Percentiles rank a stretch among this genome's conserved stretches.
phyloP scores from a whole-genome alignment of 768 basidiomycete species.

The Collybia mongolica region DNA sequence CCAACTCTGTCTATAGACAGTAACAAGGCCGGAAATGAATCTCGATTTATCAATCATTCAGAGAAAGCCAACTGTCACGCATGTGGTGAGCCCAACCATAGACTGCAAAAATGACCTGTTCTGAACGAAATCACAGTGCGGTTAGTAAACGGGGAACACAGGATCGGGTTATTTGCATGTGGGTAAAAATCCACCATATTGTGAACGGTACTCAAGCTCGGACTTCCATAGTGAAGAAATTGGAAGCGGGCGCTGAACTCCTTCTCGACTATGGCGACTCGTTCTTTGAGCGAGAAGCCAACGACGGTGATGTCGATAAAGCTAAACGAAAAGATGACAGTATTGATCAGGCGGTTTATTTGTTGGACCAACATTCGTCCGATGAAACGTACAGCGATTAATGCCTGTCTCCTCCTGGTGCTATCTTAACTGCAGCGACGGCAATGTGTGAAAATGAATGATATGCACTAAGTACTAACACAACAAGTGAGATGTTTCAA shows the following conservation, averaged over 20 bases:
- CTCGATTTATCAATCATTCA: constrained; percentile 69
- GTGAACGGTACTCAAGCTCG: not conserved
- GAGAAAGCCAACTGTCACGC: constrained; percentile 44
- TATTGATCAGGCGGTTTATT: constrained; percentile 2
- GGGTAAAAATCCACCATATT: constrained; percentile 15
- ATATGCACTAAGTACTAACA: no score
- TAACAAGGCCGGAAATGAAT: constrained; percentile 53
- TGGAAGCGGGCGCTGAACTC: constrained; percentile 47
- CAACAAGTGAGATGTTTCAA: no score
- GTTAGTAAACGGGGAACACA: constrained; percentile 64
- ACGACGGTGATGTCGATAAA: not conserved
- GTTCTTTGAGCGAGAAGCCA: constrained; percentile 34
- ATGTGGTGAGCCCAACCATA: constrained; percentile 29
- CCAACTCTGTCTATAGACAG: constrained; percentile 49
- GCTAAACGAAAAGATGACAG: not conserved
- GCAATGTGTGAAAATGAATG: no score
- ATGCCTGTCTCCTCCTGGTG: not conserved
- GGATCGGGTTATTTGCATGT: constrained; percentile 65
- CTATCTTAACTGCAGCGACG: no score
- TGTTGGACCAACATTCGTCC: constrained; percentile 18
- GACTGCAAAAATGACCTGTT: not conserved
- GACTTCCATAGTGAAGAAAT: constrained; percentile 29
- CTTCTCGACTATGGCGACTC: constrained; percentile 56
- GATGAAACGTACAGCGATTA: constrained; percentile 17
- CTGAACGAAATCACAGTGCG: constrained; percentile 32